phyloP scores from a whole-genome alignment of 1,284 basidiomycete species.

The Boletellus deceptivus region DNA sequence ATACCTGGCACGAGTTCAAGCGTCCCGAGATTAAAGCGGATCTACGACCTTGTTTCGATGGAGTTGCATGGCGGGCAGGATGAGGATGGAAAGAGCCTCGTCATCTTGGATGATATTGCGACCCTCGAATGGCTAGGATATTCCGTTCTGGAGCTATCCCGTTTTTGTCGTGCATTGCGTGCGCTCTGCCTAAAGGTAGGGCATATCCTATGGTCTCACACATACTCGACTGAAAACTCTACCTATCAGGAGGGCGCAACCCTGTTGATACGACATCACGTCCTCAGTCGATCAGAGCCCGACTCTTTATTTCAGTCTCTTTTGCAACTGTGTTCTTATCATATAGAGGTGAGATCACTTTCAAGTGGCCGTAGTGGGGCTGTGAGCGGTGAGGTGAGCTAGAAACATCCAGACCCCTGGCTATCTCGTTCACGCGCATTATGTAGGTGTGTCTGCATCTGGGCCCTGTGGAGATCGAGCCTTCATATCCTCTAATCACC shows the following conservation, averaged over 20 bases:
- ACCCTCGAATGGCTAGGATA: constrained; percentile 68
- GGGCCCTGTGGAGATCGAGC: constrained; percentile 44
- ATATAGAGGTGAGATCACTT: constrained; percentile 66
- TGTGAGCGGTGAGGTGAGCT: constrained; percentile 68
- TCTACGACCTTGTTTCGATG: constrained; percentile 36
- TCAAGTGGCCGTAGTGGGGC: constrained; percentile 70
- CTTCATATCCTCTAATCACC: constrained; percentile 41
- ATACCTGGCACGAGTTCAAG: constrained; percentile 16
- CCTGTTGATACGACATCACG: constrained; percentile 62
- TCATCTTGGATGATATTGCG: constrained; percentile 67
- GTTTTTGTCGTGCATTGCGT: constrained; percentile 57
- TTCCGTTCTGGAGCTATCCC: constrained; percentile 44
- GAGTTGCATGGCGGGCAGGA: constrained; percentile 3
- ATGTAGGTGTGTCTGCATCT: constrained; percentile 60
- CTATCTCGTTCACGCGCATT: not conserved
- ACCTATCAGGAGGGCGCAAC: constrained; percentile 44
- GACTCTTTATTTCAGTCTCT: constrained; percentile 58
- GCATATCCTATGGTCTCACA: not conserved
- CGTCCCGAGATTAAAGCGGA: constrained; percentile 28
- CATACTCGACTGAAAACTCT: not conserved
- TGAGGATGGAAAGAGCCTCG: constrained; percentile 32
- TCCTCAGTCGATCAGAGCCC: constrained; percentile 49
- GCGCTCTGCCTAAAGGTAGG: constrained; percentile 56
- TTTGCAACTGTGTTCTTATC: constrained; percentile 58
- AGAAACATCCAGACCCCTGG: not conserved